Percentiles rank a stretch among this genome's conserved stretches.
Conservation (phyloP, 2,329 filamentous ascomycete genomes). For the Talaromyces piceae region DNA sequence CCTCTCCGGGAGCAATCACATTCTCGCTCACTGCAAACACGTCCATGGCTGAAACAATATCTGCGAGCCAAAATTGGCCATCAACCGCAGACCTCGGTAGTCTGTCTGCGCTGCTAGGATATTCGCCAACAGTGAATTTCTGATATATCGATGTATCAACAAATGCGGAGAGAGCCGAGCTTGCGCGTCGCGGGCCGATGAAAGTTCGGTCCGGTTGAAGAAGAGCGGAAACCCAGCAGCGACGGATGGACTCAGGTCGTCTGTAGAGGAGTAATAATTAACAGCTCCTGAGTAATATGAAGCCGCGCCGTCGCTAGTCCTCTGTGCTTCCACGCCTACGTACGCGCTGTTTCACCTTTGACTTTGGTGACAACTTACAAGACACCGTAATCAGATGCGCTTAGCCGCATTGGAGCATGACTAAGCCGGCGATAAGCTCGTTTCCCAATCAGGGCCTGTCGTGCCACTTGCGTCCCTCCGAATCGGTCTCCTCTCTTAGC, state of each 20-base stretch:
- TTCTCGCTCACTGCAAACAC: slow-evolving; percentile 36
- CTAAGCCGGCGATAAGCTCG: slow-evolving; percentile 13
- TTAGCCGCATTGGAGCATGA: slow-evolving; percentile 7
- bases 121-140: background rate
- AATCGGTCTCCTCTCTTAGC: too few species aligned
- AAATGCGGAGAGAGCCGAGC: slow-evolving; percentile 14
- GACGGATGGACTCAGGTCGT: background rate
- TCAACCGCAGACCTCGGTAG: background rate
- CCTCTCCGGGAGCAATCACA: slow-evolving; percentile 23
- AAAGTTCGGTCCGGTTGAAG: slow-evolving; percentile 23
- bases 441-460: slow-evolving; percentile 11
- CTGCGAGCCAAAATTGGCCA: background rate
- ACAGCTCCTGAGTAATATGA: too few species aligned
- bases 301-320: background rate
- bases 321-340: background rate
- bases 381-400: background rate
- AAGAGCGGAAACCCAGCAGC: background rate
- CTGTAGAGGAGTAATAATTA: too few species aligned
- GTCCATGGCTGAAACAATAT: slow-evolving; percentile 29
- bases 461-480: background rate
- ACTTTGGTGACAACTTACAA: background rate
- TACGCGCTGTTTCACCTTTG: background rate
- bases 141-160: slow-evolving; percentile 5
- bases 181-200: slow-evolving; percentile 26
- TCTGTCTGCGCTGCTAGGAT: background rate